phyloP scores from a whole-genome alignment of 331 rosid species.

The Acacia concinna region DNA sequence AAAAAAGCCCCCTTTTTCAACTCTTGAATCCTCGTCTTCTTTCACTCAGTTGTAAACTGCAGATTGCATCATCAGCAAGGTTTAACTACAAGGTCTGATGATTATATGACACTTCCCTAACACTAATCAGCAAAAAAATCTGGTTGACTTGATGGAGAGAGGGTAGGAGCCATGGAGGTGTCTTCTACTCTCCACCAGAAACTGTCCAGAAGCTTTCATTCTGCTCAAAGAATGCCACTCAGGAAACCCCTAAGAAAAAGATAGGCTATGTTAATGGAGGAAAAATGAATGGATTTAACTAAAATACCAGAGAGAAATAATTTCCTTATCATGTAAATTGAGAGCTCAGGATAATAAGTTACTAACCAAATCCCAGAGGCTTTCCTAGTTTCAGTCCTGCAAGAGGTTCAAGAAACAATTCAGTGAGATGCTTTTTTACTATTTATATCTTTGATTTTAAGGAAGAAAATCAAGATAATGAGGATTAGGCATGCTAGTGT shows the following conservation, averaged over 20 bases:
- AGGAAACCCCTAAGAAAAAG: slow-evolving; percentile 55
- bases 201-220: slow-evolving; percentile 13
- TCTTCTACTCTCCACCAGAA: background rate
- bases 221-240: slow-evolving; percentile 51
- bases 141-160: background rate
- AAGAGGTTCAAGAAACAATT: slow-evolving; percentile 30
- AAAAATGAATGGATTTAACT: background rate
- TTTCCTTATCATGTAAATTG: background rate
- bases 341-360: slow-evolving; percentile 17
- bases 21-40: background rate
- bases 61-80: slow-evolving; percentile 15
- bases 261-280: slow-evolving; percentile 7
- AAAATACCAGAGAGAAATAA: slow-evolving; percentile 3
- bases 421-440: slow-evolving; percentile 1
- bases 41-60: background rate
- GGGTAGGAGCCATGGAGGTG: background rate
- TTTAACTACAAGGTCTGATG: slow-evolving; percentile 22
- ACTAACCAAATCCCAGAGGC: slow-evolving; percentile 72
- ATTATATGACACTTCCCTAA: slow-evolving; percentile 15
- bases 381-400: slow-evolving; percentile 58
- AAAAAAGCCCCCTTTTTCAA: background rate
- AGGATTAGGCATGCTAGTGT: background rate
- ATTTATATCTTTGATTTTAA: slow-evolving; percentile 5
- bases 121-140: background rate
- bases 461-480: background rate